A percentile compares a stretch with the other conserved stretches of the same genome.
These are phyloP conservation scores for Bipolaris gigantea DNA, from an alignment of 2,329 filamentous ascomycete genomes.

Conservation along the genomic window DNA sequence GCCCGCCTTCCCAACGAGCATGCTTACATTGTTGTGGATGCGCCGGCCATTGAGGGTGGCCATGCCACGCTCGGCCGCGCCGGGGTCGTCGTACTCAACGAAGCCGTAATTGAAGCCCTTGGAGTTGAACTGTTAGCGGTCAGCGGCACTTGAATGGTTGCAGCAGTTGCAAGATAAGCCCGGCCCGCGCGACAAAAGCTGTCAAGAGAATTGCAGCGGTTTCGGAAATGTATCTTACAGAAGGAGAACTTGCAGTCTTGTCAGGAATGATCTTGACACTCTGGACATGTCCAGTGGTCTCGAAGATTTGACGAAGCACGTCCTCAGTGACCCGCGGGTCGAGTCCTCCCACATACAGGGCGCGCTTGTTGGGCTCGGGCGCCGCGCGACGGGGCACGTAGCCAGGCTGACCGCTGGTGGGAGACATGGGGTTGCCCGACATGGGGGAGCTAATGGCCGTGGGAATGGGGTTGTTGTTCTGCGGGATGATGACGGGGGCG, in stretches of 20 bases:
- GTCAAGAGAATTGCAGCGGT: conserved; percentile 16
- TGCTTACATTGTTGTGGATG: conserved; percentile 87
- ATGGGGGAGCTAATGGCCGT: conserved; percentile 88
- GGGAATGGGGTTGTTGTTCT: conserved; percentile 94
- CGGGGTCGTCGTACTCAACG: conserved; percentile 97
- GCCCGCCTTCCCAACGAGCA: neutral
- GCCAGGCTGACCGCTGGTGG: conserved; percentile 71
- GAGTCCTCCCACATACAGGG: conserved; percentile 91
- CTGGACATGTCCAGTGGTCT: conserved; percentile 96
- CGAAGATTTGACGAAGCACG: conserved; percentile 95
- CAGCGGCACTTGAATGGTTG: conserved; percentile 11
- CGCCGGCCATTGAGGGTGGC: conserved; percentile 91
- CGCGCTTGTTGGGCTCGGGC: conserved; percentile 97
- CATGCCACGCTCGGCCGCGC: conserved; percentile 95
- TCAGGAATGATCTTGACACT: conserved; percentile 99
- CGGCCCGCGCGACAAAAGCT: conserved; percentile 14
- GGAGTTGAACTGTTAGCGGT: conserved; percentile 25
- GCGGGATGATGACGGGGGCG: conserved; percentile 81
- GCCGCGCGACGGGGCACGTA: conserved; percentile 81
- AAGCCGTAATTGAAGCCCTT: conserved; percentile 99
- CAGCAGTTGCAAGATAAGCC: conserved; percentile 14
- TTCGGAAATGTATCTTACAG: conserved; percentile 21
- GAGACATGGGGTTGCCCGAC: conserved; percentile 79
- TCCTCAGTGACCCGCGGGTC: conserved; percentile 96
- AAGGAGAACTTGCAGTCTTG: conserved; percentile 80